Percentiles rank a stretch among this genome's conserved stretches.
These are phyloP conservation scores for Alternaria sp. DNA, from an alignment of 2,329 filamentous ascomycete genomes.

Conservation along the genomic window DNA sequence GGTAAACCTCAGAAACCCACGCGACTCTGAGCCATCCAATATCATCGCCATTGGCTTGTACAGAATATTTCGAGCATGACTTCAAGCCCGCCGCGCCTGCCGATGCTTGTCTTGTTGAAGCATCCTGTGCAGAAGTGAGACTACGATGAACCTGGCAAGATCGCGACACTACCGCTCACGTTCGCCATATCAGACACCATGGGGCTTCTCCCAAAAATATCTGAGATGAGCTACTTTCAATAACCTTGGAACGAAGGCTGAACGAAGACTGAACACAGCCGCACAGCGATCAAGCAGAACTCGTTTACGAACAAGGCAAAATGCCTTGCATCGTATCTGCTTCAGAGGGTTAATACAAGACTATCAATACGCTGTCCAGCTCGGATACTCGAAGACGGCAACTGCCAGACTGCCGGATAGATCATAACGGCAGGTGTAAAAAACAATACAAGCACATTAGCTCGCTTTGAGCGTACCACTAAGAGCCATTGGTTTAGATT, in stretches of 20 bases:
- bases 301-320: neutral
- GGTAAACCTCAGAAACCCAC: neutral
- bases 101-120: neutral
- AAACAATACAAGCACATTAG: constrained; percentile 6
- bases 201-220: neutral
- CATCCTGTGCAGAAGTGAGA: neutral
- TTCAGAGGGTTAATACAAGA: neutral
- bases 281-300: neutral
- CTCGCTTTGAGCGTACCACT: constrained; percentile 24
- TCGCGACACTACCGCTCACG: neutral
- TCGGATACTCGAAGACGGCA: neutral
- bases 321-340: neutral
- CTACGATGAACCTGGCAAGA: neutral
- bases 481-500: constrained; percentile 22
- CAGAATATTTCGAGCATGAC: neutral
- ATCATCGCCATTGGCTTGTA: neutral
- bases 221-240: neutral
- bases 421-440: neutral
- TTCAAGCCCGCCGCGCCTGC: neutral
- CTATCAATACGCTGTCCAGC: neutral
- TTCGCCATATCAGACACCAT: neutral
- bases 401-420: neutral
- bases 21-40: neutral
- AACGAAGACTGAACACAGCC: neutral
- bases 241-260: neutral